These are phyloP conservation scores for Colletotrichum sp. DNA, from an alignment of 2,329 filamentous ascomycete species.

Conservation along the genomic window DNA sequence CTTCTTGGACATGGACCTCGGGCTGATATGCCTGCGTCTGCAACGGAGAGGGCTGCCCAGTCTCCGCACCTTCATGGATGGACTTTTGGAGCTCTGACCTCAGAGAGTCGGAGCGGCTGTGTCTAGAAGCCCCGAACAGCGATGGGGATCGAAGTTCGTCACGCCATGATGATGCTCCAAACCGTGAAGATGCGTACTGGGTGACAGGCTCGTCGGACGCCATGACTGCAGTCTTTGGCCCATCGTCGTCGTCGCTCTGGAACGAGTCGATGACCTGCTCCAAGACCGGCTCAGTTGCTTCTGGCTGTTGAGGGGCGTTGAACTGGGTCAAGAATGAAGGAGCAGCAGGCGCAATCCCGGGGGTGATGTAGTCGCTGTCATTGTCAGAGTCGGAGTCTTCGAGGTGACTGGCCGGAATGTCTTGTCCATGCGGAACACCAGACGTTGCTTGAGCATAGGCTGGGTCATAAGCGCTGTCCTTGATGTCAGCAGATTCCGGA, in stretches of 20 bases:
- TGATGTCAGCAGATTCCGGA: background rate
- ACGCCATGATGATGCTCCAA: conserved; percentile 6
- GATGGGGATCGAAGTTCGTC: conserved; percentile 11
- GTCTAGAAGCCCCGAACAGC: background rate
- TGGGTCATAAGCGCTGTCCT: background rate
- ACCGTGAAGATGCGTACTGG: conserved; percentile 11
- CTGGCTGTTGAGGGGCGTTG: background rate
- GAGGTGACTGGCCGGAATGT: background rate
- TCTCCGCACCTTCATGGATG: background rate
- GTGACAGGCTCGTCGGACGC: background rate
- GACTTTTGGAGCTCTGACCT: background rate
- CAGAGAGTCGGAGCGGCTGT: conserved; percentile 12
- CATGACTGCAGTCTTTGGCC: background rate
- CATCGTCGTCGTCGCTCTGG: conserved; percentile 9
- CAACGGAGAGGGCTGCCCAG: background rate
- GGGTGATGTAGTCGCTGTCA: background rate
- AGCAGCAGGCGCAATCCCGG: background rate
- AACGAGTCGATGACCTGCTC: conserved; percentile 16
- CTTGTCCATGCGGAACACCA: background rate
- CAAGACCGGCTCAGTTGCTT: background rate
- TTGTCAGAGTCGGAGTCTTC: conserved; percentile 26
- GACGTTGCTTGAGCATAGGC: background rate
- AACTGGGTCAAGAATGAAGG: conserved; percentile 8
- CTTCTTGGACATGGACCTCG: background rate
- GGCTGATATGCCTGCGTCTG: background rate